Percentiles rank a stretch among this genome's conserved stretches.
phyloP scores from a whole-genome alignment of 2,329 filamentous ascomycete species.

The Fusarium redolens region DNA sequence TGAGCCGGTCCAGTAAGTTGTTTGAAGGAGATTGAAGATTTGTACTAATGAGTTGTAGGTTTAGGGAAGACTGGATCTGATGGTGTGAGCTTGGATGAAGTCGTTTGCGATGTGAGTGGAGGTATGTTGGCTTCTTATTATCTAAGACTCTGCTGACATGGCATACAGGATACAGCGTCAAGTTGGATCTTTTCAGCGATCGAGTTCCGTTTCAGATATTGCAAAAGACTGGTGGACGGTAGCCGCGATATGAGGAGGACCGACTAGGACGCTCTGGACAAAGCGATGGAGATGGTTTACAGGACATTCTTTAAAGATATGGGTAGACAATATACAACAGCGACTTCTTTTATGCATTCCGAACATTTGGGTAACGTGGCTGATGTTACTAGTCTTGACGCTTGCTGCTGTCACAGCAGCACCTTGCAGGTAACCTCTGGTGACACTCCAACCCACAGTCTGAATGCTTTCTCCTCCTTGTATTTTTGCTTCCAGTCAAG shows the following conservation, averaged over 20 bases:
- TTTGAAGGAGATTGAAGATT: neutral
- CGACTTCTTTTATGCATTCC: neutral
- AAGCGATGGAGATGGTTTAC: neutral
- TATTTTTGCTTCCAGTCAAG: too few relatives aligned
- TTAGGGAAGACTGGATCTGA: neutral
- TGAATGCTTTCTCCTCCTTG: too few relatives aligned
- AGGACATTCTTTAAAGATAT: neutral
- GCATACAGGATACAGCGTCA: neutral
- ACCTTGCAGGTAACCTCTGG: too few relatives aligned
- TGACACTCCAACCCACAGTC: too few relatives aligned
- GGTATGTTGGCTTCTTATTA: neutral
- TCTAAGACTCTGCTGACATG: neutral
- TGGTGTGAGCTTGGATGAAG: neutral
- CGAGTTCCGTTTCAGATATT: neutral
- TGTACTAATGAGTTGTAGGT: neutral
- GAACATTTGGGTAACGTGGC: neutral
- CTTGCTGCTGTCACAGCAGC: too few relatives aligned
- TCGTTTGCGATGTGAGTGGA: neutral
- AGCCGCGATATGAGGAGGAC: neutral
- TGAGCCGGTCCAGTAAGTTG: too few relatives aligned
- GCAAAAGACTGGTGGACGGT: neutral
- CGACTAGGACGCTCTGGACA: fast-evolving
- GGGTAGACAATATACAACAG: neutral
- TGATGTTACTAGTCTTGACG: neutral
- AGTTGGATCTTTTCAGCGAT: neutral